These are phyloP conservation scores for Fomitopsis betulina DNA, from an alignment of 1,284 basidiomycete genomes.

Conservation along the genomic window DNA sequence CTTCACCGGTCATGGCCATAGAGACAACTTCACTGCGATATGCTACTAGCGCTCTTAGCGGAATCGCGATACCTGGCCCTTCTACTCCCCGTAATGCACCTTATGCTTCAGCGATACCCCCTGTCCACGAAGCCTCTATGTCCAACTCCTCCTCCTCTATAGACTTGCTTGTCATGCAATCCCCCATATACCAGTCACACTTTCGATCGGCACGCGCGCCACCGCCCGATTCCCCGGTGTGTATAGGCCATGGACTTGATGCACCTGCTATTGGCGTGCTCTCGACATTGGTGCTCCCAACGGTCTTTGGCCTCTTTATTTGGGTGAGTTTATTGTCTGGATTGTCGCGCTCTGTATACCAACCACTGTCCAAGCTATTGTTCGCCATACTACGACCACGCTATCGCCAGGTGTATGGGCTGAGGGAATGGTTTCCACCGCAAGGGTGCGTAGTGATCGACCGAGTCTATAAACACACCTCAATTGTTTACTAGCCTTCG, in stretches of 20 bases:
- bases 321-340: constrained; percentile 47
- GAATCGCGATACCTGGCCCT: neutral
- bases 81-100: neutral
- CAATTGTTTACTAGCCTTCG: constrained; percentile 42
- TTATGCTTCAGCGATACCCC: neutral
- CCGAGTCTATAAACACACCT: neutral
- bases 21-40: neutral
- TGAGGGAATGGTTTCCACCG: constrained; percentile 72
- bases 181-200: constrained; percentile 35
- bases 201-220: neutral
- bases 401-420: constrained; percentile 63
- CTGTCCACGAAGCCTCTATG: constrained; percentile 7
- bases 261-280: constrained; percentile 59
- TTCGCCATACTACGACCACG: constrained; percentile 65
- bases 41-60: neutral
- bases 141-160: constrained; percentile 15
- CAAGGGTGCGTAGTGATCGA: constrained; percentile 49
- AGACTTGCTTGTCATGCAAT: constrained; percentile 27
- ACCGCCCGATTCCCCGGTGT: constrained; percentile 34
- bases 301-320: constrained; percentile 51
- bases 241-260: constrained; percentile 62
- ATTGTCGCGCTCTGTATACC: neutral
- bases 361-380: constrained; percentile 38
- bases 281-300: constrained; percentile 51
- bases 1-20: neutral